Conservation (phyloP, 116 monocot genomes). For the Iris pallida region DNA sequence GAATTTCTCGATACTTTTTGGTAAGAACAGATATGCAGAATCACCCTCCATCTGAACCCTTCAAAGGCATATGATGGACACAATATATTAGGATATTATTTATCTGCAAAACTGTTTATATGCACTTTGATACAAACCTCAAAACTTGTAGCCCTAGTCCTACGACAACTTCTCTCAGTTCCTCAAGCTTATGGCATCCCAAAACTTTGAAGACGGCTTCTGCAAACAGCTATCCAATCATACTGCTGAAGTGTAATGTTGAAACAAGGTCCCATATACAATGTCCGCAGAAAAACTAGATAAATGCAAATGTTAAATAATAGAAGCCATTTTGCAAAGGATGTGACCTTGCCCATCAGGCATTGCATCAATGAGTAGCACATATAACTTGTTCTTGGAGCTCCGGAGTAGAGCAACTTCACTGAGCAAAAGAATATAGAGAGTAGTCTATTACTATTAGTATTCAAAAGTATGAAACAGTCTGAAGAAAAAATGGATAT, state of each 20-base stretch:
- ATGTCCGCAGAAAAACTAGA: not conserved
- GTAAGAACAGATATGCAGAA: conserved; percentile 44
- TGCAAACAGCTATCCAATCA: conserved; percentile 23
- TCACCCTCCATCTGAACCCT: conserved; percentile 46
- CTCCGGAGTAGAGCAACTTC: conserved; percentile 52
- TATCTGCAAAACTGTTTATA: too few species aligned
- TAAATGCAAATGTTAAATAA: conserved; percentile 10
- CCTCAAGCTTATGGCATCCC: conserved; percentile 47
- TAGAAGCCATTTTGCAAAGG: conserved; percentile 10
- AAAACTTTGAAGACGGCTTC: conserved; percentile 28
- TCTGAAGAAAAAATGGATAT: too few species aligned
- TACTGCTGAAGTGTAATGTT: not conserved
- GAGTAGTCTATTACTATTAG: too few species aligned
- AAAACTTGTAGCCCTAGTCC: conserved; percentile 67
- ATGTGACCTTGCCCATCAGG: conserved; percentile 37
- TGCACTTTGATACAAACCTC: conserved; percentile 44
- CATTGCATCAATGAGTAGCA: conserved; percentile 38
- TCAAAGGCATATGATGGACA: too few species aligned
- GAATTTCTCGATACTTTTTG: conserved; percentile 30
- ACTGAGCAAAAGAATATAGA: conserved; percentile 38
- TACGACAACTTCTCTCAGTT: conserved; percentile 46
- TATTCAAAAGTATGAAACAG: too few species aligned
- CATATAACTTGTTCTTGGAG: conserved; percentile 39
- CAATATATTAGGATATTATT: too few species aligned
- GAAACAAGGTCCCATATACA: not conserved